Conservation (phyloP, 805 yeast species). For the Barnettozyma sp. region DNA sequence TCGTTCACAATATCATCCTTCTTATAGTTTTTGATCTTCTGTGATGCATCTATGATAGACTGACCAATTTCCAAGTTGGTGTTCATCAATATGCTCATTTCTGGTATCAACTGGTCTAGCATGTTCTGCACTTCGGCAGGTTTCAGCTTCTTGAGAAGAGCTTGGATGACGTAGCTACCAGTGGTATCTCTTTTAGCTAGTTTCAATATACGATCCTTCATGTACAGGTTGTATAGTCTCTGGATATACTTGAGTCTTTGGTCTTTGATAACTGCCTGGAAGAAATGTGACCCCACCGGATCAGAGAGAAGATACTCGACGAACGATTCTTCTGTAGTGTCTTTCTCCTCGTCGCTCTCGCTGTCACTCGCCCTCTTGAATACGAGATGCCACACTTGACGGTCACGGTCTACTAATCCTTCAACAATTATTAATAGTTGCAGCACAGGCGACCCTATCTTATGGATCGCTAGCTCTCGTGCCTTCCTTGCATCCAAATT, state of each 20-base stretch:
- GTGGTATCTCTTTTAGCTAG: slow-evolving; percentile 77
- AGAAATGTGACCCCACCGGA: slow-evolving; percentile 89
- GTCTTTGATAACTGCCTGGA: slow-evolving; percentile 61
- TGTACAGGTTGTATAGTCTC: slow-evolving; percentile 62
- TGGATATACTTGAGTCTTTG: slow-evolving; percentile 64
- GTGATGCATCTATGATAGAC: slow-evolving; percentile 60
- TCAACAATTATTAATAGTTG: slow-evolving; percentile 75
- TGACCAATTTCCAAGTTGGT: slow-evolving; percentile 67
- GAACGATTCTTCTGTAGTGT: slow-evolving; percentile 65
- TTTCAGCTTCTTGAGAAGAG: slow-evolving; percentile 57
- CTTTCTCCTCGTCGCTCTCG: slow-evolving; percentile 41
- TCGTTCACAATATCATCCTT: slow-evolving; percentile 51
- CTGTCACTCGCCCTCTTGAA: no score
- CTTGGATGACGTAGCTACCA: slow-evolving; percentile 74
- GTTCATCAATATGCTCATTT: slow-evolving; percentile 51
- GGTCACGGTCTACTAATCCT: slow-evolving; percentile 69
- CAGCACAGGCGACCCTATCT: slow-evolving; percentile 80
- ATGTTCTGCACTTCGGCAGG: slow-evolving; percentile 56
- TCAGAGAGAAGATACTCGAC: slow-evolving; percentile 80
- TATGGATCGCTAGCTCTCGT: slow-evolving; percentile 71
- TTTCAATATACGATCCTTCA: slow-evolving; percentile 66
- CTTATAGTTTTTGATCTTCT: slow-evolving; percentile 47
- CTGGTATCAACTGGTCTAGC: slow-evolving; percentile 59
- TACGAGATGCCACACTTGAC: slow-evolving; percentile 60
- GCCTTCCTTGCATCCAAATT: slow-evolving; percentile 38